These are phyloP conservation scores for Piper longum DNA, from an alignment of 164 flowering plant species.

Conservation along the genomic window DNA sequence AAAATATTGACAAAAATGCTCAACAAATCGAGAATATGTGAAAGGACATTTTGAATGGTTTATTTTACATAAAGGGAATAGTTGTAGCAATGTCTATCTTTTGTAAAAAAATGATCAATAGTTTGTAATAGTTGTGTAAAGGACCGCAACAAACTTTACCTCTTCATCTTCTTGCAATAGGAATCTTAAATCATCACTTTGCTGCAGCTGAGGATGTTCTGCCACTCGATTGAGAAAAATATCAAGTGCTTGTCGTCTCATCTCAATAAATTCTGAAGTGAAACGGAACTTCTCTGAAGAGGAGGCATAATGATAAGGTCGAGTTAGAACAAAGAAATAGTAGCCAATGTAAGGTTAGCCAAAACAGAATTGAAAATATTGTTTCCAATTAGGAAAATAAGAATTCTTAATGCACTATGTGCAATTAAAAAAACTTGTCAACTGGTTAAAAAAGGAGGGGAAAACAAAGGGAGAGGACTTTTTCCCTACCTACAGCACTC, in stretches of 20 bases:
- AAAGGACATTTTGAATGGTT: too few relatives aligned
- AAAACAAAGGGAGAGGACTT: background rate
- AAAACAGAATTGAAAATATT: background rate
- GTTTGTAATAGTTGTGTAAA: too few relatives aligned
- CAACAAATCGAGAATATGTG: too few relatives aligned
- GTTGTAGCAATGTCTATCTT: too few relatives aligned
- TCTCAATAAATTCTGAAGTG: conserved; percentile 95
- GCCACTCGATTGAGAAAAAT: conserved; percentile 79
- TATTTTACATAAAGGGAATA: too few relatives aligned
- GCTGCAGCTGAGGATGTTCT: conserved; percentile 73
- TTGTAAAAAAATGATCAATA: too few relatives aligned
- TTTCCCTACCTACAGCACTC: conserved; percentile 97
- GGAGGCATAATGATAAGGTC: background rate
- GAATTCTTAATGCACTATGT: too few relatives aligned
- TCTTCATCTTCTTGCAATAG: conserved; percentile 93
- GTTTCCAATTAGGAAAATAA: background rate
- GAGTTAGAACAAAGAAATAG: background rate
- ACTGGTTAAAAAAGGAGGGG: background rate
- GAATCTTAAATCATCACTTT: conserved; percentile 80
- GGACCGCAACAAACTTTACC: conserved; percentile 21
- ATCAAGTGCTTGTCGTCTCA: conserved; percentile 88
- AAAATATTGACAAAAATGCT: too few relatives aligned
- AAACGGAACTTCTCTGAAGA: conserved; percentile 89
- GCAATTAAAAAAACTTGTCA: too few relatives aligned
- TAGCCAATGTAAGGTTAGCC: background rate